phyloP scores from a whole-genome alignment of 2,329 filamentous ascomycete species.

The Aspergillus jensenii region DNA sequence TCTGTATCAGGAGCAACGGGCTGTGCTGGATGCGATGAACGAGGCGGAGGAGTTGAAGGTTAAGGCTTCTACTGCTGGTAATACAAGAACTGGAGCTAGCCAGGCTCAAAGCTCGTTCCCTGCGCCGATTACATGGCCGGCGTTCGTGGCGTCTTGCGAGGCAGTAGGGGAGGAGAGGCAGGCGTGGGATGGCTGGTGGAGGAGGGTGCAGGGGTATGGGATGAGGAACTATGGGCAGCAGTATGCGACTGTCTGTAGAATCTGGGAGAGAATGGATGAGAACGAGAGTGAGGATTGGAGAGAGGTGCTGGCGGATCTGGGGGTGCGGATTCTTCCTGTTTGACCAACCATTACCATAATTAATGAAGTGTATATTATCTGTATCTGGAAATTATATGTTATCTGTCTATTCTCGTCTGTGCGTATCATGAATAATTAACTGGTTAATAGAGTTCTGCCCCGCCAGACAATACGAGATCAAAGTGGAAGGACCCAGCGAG shows the following conservation, averaged over 20 bases:
- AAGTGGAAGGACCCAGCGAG: no score
- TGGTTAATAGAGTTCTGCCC: no score
- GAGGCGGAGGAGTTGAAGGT: neutral
- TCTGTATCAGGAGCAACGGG: neutral
- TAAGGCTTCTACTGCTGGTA: no score
- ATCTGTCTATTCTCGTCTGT: no score
- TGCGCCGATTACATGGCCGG: neutral
- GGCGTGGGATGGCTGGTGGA: neutral
- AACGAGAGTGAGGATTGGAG: neutral
- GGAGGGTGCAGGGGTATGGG: neutral
- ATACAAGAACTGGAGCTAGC: no score
- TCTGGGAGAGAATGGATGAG: neutral
- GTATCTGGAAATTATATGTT: no score
- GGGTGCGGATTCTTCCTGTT: neutral
- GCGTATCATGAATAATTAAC: no score
- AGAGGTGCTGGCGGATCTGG: neutral
- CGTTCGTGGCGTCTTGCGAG: neutral
- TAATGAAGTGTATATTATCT: no score
- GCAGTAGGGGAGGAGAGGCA: neutral
- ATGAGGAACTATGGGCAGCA: neutral
- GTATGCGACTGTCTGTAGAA: neutral
- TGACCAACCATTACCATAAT: neutral
- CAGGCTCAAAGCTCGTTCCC: neutral
- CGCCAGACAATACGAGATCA: no score
- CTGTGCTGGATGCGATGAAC: neutral